A percentile compares a stretch with the other conserved stretches of the same genome.
Evolutionary conservation across 1,284 basidiomycete genomes (phyloP).

Genomic region (Sphagnurus paluster): DNA sequence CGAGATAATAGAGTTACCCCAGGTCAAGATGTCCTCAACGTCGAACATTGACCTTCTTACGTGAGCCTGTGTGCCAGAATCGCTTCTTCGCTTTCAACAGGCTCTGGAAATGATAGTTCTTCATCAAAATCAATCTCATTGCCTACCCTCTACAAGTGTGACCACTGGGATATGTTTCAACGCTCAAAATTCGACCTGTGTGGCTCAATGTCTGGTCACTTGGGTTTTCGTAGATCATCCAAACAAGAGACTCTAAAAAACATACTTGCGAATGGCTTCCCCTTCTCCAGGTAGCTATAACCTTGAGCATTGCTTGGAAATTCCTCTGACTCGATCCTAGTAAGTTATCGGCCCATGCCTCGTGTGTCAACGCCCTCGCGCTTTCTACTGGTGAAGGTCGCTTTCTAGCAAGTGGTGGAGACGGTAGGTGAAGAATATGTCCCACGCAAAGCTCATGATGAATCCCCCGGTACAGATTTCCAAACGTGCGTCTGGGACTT

Average conservation of each 20-base stretch:
- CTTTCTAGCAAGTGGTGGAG: conserved; percentile 76
- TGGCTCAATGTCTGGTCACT: too few species aligned
- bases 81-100: too few species aligned
- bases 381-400: conserved; percentile 63
- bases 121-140: neutral
- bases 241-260: conserved; percentile 21
- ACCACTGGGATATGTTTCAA: neutral
- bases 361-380: conserved; percentile 70
- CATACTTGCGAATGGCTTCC: conserved; percentile 37
- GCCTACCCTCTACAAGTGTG: neutral
- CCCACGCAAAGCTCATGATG: neutral
- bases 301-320: neutral
- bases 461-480: conserved; percentile 44
- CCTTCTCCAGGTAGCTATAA: conserved; percentile 43
- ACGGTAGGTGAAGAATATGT: conserved; percentile 47
- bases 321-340: conserved; percentile 32
- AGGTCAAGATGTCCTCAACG: too few species aligned
- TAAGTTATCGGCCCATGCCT: conserved; percentile 57
- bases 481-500: conserved; percentile 69
- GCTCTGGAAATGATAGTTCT: neutral
- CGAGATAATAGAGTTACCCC: too few species aligned
- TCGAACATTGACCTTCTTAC: too few species aligned
- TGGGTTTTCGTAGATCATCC: conserved; percentile 3
- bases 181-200: conserved; percentile 1
- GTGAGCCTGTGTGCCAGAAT: too few species aligned